Percentiles rank a stretch among this genome's conserved stretches.
Conservation (phyloP, 2,329 filamentous ascomycete genomes). For the Hypocrella siamensis region DNA sequence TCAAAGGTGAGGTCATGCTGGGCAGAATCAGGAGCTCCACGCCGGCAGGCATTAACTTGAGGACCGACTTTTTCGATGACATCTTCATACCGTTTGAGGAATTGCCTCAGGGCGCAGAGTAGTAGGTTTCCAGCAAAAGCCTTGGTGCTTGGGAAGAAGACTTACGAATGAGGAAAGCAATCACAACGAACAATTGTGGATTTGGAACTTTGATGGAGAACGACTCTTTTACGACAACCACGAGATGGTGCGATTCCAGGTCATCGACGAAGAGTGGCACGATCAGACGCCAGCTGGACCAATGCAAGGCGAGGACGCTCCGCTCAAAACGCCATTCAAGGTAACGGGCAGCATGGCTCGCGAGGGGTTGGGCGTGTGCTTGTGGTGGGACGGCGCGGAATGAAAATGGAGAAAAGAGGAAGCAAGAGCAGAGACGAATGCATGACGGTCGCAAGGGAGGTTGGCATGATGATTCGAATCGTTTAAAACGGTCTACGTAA, state of each 20-base stretch:
- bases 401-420: slow-evolving; percentile 8
- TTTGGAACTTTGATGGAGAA: slow-evolving; percentile 59
- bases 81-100: slow-evolving; percentile 65
- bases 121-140: slow-evolving; percentile 33
- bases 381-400: slow-evolving; percentile 42
- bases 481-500: too few species aligned
- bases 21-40: slow-evolving; percentile 68
- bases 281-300: slow-evolving; percentile 67
- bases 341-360: slow-evolving; percentile 51
- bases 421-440: too few species aligned
- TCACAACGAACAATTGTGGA: slow-evolving; percentile 63
- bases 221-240: slow-evolving; percentile 78
- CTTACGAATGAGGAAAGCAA: slow-evolving; percentile 31
- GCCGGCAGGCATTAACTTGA: slow-evolving; percentile 58
- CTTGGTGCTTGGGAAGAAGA: background rate
- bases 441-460: too few species aligned
- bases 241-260: slow-evolving; percentile 73
- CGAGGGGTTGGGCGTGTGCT: slow-evolving; percentile 43
- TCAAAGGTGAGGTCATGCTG: slow-evolving; percentile 83
- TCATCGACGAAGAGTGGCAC: slow-evolving; percentile 80
- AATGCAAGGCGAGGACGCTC: slow-evolving; percentile 41
- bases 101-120: slow-evolving; percentile 60
- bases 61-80: slow-evolving; percentile 87
- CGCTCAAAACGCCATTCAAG: slow-evolving; percentile 54
- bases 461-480: too few species aligned